Conservation (phyloP, 441 rosid genomes). For the Raphanus hybrid region DNA sequence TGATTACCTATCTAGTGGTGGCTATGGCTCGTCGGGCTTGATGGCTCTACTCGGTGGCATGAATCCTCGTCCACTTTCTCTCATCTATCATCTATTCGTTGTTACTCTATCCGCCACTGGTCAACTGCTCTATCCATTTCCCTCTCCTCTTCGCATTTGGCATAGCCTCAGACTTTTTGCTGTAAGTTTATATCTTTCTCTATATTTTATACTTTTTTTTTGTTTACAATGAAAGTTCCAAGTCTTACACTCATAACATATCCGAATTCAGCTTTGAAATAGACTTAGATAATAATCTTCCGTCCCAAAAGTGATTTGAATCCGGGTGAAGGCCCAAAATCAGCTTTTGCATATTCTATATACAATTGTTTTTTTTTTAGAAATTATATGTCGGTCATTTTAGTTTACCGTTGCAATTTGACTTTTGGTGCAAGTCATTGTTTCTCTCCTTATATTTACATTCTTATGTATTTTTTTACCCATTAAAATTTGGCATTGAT, state of each 20-base stretch:
- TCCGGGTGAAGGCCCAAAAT: neutral
- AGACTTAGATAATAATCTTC: neutral
- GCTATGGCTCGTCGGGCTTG: slow-evolving; percentile 44
- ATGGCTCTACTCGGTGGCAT: slow-evolving; percentile 59
- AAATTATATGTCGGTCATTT: neutral
- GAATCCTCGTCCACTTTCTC: slow-evolving; percentile 55
- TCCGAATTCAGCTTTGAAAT: neutral
- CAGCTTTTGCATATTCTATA: neutral
- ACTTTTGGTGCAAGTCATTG: neutral
- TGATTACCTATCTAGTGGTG: slow-evolving; percentile 56
- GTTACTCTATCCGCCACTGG: slow-evolving; percentile 53
- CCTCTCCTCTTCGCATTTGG: slow-evolving; percentile 52
- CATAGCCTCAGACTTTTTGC: slow-evolving; percentile 49
- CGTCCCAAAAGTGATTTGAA: neutral
- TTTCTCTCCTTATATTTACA: neutral
- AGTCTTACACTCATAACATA: neutral
- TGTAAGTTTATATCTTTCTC: slow-evolving; percentile 27
- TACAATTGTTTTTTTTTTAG: neutral
- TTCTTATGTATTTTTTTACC: neutral
- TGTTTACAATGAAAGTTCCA: neutral
- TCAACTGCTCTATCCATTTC: slow-evolving; percentile 54
- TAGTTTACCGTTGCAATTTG: neutral
- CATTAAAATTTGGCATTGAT: neutral
- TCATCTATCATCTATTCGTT: slow-evolving; percentile 52
- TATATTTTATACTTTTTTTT: neutral